Evolutionary conservation across 768 basidiomycete species (phyloP).

Genomic region (Amanita thiersii): DNA sequence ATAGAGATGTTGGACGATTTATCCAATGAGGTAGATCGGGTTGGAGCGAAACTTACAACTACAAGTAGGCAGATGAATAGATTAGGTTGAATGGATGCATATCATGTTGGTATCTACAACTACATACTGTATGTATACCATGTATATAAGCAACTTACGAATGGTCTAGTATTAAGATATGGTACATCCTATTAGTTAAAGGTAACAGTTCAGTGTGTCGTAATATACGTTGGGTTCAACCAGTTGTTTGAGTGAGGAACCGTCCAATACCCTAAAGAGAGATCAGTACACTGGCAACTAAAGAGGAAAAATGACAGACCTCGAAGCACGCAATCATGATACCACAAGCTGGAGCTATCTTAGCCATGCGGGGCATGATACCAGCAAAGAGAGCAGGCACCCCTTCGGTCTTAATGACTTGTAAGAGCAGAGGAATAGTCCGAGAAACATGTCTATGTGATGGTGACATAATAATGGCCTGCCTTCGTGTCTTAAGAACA

Average conservation of each 20-base stretch:
- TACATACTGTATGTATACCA: background rate
- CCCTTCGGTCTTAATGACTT: slow-evolving; percentile 78
- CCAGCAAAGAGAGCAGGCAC: slow-evolving; percentile 74
- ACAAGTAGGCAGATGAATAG: slow-evolving; percentile 80
- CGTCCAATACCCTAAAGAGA: slow-evolving; percentile 48
- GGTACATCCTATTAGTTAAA: slow-evolving; percentile 10
- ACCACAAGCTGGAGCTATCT: slow-evolving; percentile 96
- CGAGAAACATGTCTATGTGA: slow-evolving; percentile 32
- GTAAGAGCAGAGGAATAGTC: slow-evolving; percentile 56
- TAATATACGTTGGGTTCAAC: slow-evolving; percentile 5
- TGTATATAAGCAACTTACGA: slow-evolving; percentile 8
- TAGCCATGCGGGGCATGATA: slow-evolving; percentile 78
- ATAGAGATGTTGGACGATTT: slow-evolving; percentile 83
- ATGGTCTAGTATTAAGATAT: slow-evolving; percentile 6
- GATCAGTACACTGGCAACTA: slow-evolving; percentile 10
- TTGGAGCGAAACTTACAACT: slow-evolving; percentile 68
- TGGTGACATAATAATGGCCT: slow-evolving; percentile 68
- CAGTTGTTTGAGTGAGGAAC: slow-evolving; percentile 31
- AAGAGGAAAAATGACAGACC: slow-evolving; percentile 32
- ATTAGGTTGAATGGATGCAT: slow-evolving; percentile 38
- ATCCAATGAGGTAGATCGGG: slow-evolving; percentile 64
- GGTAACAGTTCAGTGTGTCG: slow-evolving; percentile 1
- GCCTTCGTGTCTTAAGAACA: slow-evolving; percentile 90
- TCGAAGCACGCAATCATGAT: slow-evolving; percentile 98
- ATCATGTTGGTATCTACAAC: slow-evolving; percentile 13